Evolutionary conservation across 2,329 filamentous ascomycete species (phyloP).

Genomic region (Geosmithia morbida): DNA sequence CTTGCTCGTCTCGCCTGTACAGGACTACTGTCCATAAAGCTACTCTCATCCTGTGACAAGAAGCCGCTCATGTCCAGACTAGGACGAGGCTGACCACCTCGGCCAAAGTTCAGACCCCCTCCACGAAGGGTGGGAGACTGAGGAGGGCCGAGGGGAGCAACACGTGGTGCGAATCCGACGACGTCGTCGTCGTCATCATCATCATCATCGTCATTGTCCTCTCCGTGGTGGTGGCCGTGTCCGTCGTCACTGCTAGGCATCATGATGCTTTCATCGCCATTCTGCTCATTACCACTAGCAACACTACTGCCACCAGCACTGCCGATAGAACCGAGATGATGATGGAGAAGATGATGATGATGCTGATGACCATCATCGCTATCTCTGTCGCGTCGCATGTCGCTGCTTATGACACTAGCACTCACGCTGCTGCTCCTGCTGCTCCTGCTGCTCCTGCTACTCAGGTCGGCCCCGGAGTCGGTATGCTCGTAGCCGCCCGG

Average conservation of each 20-base stretch:
- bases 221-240: too few relatives aligned
- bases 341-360: conserved; percentile 13
- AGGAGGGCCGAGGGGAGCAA: conserved; percentile 17
- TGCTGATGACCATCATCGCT: conserved; percentile 44
- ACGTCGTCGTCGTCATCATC: conserved; percentile 8
- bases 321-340: too few relatives aligned
- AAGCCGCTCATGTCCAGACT: conserved; percentile 44
- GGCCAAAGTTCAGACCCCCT: too few relatives aligned
- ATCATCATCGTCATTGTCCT: conserved; percentile 6
- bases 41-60: conserved; percentile 42
- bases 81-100: conserved; percentile 15
- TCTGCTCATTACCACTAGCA: too few relatives aligned
- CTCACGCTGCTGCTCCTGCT: conserved; percentile 25
- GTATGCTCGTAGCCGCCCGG: conserved; percentile 62
- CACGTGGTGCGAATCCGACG: conserved; percentile 25
- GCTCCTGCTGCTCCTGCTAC: conserved; percentile 30
- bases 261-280: too few relatives aligned
- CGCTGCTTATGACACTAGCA: conserved; percentile 17
- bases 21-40: conserved; percentile 39
- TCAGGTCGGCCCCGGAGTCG: conserved; percentile 54
- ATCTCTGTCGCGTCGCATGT: conserved; percentile 7
- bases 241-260: too few relatives aligned
- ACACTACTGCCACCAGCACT: too few relatives aligned
- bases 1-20: conserved; percentile 22
- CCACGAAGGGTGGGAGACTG: conserved; percentile 20